Percentiles rank a stretch among this genome's conserved stretches.
phyloP scores from a whole-genome alignment of 2,329 filamentous ascomycete genomes.

The Chalara sp. region DNA sequence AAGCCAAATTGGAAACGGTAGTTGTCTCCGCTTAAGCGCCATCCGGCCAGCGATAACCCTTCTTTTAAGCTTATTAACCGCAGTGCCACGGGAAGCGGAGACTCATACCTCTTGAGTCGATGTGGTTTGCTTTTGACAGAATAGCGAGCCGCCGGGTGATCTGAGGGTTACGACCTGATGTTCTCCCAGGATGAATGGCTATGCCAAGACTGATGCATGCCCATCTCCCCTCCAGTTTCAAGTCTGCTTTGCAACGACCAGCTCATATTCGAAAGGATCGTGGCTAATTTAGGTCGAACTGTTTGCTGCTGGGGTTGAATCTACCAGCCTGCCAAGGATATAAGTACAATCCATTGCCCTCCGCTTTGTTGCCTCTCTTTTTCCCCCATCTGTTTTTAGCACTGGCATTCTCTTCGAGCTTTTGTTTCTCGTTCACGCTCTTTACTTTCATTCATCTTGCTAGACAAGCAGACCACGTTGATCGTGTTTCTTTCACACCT shows the following conservation, averaged over 20 bases:
- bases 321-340: not conserved
- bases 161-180: too few species aligned
- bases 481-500: conserved; percentile 29
- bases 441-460: conserved; percentile 23
- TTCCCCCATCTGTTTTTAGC: not conserved
- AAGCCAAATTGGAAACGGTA: not conserved
- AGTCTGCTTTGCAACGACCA: too few species aligned
- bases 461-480: conserved; percentile 30
- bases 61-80: too few species aligned
- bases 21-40: not conserved
- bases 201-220: too few species aligned
- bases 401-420: conserved; percentile 1
- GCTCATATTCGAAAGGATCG: not conserved
- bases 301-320: too few species aligned
- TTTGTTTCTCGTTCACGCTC: conserved; percentile 9
- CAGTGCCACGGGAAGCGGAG: too few species aligned
- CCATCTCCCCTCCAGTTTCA: too few species aligned
- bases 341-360: not conserved
- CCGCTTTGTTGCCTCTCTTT: not conserved
- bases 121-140: too few species aligned
- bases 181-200: too few species aligned
- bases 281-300: not conserved
- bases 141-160: too few species aligned
- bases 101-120: too few species aligned
- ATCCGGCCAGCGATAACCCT: too few species aligned